These are phyloP conservation scores for Vigna angularis DNA, from an alignment of 306 rosid genomes.

Conservation along the genomic window DNA sequence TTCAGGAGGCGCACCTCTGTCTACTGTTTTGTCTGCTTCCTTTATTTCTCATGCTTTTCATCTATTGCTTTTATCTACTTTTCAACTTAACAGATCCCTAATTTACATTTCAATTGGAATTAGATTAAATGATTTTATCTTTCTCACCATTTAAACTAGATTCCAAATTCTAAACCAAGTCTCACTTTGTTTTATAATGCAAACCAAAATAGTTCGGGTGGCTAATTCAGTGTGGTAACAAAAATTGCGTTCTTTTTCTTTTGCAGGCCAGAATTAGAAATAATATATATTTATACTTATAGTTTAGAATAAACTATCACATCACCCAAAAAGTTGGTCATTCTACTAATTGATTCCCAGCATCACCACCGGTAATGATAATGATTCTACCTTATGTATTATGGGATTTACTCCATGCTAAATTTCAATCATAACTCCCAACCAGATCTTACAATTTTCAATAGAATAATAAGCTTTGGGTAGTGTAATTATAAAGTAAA, in stretches of 20 bases:
- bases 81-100: no score
- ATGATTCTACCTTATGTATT: neutral
- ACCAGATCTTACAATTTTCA: neutral
- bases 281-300: neutral
- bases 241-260: neutral
- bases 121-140: no score
- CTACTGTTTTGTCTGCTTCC: neutral
- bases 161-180: no score
- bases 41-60: conserved; percentile 14
- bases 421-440: neutral
- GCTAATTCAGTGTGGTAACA: neutral
- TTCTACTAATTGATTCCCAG: neutral
- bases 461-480: neutral
- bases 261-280: no score
- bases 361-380: neutral
- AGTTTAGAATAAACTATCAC: conserved; percentile 27
- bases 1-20: neutral
- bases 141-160: no score
- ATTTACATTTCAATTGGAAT: no score
- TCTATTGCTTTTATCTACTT: no score
- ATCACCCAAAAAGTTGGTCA: neutral
- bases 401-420: neutral
- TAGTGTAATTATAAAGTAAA: neutral
- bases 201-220: neutral
- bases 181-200: neutral